phyloP scores from a whole-genome alignment of 2,329 filamentous ascomycete species.

The Cylindrodendrum hubeiense region DNA sequence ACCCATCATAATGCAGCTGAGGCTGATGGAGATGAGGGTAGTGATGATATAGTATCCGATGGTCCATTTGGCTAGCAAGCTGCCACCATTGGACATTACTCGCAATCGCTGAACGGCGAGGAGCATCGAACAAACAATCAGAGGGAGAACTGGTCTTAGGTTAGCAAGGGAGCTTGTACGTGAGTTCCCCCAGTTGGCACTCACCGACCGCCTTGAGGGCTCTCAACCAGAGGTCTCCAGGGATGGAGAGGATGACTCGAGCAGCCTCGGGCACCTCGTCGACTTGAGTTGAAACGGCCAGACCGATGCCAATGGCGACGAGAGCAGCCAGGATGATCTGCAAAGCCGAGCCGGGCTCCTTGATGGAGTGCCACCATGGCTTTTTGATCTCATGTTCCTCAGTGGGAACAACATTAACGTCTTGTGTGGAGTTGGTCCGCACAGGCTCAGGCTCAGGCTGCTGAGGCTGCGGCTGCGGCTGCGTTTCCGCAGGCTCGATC shows the following conservation, averaged over 20 bases:
- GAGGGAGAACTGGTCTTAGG: conserved; percentile 56
- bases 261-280: conserved; percentile 57
- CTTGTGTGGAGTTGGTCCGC: conserved; percentile 33
- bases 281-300: conserved; percentile 57
- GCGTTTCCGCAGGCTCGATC: conserved; percentile 18
- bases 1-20: conserved; percentile 59
- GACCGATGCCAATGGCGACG: conserved; percentile 62
- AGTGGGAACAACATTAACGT: conserved; percentile 14
- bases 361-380: conserved; percentile 53
- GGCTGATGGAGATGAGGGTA: conserved; percentile 61
- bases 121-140: conserved; percentile 66
- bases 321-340: conserved; percentile 64
- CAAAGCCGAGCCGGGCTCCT: conserved; percentile 58
- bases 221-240: conserved; percentile 63
- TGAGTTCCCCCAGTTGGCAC: conserved; percentile 29
- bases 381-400: conserved; percentile 42
- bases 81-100: conserved; percentile 58
- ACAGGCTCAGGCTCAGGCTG: conserved; percentile 25
- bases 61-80: conserved; percentile 60
- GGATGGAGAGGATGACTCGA: conserved; percentile 58
- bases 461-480: background rate
- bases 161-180: conserved; percentile 4
- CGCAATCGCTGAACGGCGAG: conserved; percentile 62
- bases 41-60: conserved; percentile 64
- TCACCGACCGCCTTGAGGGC: conserved; percentile 61